Conservation (phyloP, 2,329 filamentous ascomycete genomes). For the Cytospora schulzeri region DNA sequence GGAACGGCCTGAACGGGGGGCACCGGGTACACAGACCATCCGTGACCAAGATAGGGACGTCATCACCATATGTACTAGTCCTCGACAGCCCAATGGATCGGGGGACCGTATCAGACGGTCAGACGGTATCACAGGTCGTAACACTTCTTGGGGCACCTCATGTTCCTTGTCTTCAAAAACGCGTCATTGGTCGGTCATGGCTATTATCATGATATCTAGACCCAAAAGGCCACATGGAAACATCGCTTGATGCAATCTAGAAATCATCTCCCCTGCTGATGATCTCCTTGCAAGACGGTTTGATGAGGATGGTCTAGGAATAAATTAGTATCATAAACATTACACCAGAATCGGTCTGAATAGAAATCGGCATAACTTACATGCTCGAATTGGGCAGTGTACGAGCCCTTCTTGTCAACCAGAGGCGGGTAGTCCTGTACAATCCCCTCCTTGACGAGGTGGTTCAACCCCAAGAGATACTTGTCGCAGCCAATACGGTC, state of each 20-base stretch:
- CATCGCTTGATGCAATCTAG: constrained; percentile 42
- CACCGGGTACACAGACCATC: background rate
- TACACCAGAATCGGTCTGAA: too few species aligned
- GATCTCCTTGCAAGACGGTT: constrained; percentile 83
- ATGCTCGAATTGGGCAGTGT: constrained; percentile 93
- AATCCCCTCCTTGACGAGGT: constrained; percentile 77
- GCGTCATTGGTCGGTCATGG: constrained; percentile 5
- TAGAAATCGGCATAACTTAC: constrained; percentile 55
- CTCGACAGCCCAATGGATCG: background rate
- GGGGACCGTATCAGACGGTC: too few species aligned
- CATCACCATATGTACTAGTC: background rate
- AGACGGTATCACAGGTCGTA: background rate
- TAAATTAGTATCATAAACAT: constrained; percentile 22
- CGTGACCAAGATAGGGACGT: background rate
- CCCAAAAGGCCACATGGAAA: background rate
- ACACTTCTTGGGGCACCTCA: background rate
- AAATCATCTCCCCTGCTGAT: constrained; percentile 86
- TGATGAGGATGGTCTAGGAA: constrained; percentile 73
- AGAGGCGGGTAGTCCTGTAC: constrained; percentile 90
- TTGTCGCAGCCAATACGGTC: constrained; percentile 94
- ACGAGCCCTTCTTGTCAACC: constrained; percentile 90
- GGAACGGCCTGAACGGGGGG: too few species aligned
- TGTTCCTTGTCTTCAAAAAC: background rate
- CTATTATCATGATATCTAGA: constrained; percentile 1
- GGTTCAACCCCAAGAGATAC: constrained; percentile 91